A percentile compares a stretch with the other conserved stretches of the same genome.
Evolutionary conservation across 352 stramenopile species (phyloP).

Genomic region (Peronospora destructor): DNA sequence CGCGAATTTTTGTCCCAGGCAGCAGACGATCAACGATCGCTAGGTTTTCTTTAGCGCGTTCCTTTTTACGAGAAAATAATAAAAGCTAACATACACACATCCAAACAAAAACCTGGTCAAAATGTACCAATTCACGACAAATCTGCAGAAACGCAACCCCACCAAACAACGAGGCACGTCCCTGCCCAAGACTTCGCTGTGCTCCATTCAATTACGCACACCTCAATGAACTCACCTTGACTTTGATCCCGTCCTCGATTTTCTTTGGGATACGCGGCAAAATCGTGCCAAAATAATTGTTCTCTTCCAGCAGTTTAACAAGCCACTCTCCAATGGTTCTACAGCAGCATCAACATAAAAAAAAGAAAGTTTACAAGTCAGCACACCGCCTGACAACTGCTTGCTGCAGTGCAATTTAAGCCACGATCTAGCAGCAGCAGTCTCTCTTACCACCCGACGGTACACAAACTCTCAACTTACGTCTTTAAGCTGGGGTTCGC

Average conservation of each 20-base stretch:
- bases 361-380: conserved; percentile 7
- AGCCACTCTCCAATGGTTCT: conserved; percentile 93
- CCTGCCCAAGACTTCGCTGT: conserved; percentile 1
- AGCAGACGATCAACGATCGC: conserved; percentile 70
- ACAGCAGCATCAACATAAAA: conserved; percentile 1
- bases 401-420: conserved; percentile 13
- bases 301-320: conserved; percentile 84
- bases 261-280: conserved; percentile 93
- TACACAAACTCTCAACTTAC: conserved; percentile 29
- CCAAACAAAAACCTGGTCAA: conserved; percentile 3
- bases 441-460: conserved; percentile 28
- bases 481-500: conserved; percentile 75
- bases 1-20: conserved; percentile 86
- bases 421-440: conserved; percentile 16
- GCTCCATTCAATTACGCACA: conserved; percentile 1
- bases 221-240: conserved; percentile 53
- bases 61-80: conserved; percentile 54
- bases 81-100: conserved; percentile 49
- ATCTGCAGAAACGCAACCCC: conserved; percentile 14
- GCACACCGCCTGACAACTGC: conserved; percentile 7
- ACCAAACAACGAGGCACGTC: conserved; percentile 20
- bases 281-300: conserved; percentile 96
- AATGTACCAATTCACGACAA: not conserved
- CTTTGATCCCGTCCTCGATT: conserved; percentile 94
- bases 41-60: conserved; percentile 59